Percentiles rank a stretch among this genome's conserved stretches.
Conservation (phyloP, 148 eudicot genomes). For the Talinum fruticosum region DNA sequence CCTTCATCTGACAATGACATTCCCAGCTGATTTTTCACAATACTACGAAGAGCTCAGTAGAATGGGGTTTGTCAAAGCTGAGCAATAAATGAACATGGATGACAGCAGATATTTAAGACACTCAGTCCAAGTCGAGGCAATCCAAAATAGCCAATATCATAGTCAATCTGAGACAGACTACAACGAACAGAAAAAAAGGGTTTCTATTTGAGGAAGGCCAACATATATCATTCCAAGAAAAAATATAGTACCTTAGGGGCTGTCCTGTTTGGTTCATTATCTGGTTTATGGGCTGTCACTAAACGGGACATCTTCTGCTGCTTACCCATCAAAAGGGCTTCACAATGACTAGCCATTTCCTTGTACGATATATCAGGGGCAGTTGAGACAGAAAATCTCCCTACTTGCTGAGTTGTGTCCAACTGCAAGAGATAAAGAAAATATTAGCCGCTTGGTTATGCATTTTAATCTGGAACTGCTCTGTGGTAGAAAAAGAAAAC, state of each 20-base stretch:
- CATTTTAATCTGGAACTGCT: neutral
- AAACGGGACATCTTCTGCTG: conserved; percentile 82
- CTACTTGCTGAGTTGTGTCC: conserved; percentile 79
- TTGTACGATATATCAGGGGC: conserved; percentile 71
- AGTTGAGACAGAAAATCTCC: conserved; percentile 69
- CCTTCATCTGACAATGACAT: no score
- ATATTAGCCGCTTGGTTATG: neutral
- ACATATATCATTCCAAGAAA: neutral
- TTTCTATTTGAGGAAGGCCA: no score
- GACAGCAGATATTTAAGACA: no score
- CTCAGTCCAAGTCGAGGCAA: no score
- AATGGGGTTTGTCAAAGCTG: no score
- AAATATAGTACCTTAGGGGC: conserved; percentile 21
- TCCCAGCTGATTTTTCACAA: no score
- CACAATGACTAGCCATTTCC: conserved; percentile 92
- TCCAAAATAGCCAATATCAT: no score
- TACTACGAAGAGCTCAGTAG: no score
- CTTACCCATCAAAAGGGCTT: conserved; percentile 79
- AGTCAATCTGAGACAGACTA: no score
- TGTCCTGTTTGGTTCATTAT: conserved; percentile 26
- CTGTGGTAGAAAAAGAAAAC: neutral
- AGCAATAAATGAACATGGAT: no score
- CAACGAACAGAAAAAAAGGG: no score
- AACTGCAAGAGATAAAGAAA: conserved; percentile 36
- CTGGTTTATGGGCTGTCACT: conserved; percentile 53